Evolutionary conservation across 768 basidiomycete species (phyloP).

Genomic region (Naematelia aurantialba): DNA sequence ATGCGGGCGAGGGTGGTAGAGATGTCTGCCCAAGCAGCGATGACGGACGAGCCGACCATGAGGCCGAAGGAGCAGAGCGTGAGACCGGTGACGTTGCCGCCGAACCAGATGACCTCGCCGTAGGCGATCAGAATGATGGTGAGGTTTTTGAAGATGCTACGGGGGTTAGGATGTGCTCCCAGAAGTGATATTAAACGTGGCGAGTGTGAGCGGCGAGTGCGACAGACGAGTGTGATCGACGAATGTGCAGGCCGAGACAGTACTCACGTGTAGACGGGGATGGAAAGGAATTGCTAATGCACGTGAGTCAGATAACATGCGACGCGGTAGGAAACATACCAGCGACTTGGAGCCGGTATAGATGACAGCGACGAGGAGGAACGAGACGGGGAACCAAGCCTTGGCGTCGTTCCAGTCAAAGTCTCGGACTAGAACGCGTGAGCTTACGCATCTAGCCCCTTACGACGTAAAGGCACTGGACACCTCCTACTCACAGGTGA

Average conservation of each 20-base stretch:
- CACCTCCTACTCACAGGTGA: slow-evolving; percentile 45
- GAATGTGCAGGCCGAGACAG: not conserved
- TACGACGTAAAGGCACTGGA: no score
- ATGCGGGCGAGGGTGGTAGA: slow-evolving; percentile 52
- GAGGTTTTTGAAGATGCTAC: slow-evolving; percentile 87
- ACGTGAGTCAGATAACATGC: slow-evolving; percentile 2
- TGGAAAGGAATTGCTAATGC: slow-evolving; percentile 85
- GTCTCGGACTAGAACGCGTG: slow-evolving; percentile 61
- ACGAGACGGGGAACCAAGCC: slow-evolving; percentile 91
- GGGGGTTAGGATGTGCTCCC: slow-evolving; percentile 5
- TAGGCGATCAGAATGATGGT: slow-evolving; percentile 98
- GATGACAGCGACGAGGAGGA: slow-evolving; percentile 85
- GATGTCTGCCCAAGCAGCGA: slow-evolving; percentile 96
- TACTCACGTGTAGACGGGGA: slow-evolving; percentile 80
- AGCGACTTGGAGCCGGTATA: slow-evolving; percentile 97
- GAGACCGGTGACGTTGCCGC: slow-evolving; percentile 76
- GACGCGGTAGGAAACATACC: slow-evolving; percentile 57
- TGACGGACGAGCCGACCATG: slow-evolving; percentile 92
- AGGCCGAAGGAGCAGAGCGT: slow-evolving; percentile 85
- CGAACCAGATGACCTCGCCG: slow-evolving; percentile 96
- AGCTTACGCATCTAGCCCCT: not conserved
- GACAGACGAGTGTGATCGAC: no score
- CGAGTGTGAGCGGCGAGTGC: no score
- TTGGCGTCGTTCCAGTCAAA: slow-evolving; percentile 81
- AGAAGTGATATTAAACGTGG: not conserved